phyloP scores from a whole-genome alignment of 495 filamentous ascomycete species.

The Talaromyces thailandensis region DNA sequence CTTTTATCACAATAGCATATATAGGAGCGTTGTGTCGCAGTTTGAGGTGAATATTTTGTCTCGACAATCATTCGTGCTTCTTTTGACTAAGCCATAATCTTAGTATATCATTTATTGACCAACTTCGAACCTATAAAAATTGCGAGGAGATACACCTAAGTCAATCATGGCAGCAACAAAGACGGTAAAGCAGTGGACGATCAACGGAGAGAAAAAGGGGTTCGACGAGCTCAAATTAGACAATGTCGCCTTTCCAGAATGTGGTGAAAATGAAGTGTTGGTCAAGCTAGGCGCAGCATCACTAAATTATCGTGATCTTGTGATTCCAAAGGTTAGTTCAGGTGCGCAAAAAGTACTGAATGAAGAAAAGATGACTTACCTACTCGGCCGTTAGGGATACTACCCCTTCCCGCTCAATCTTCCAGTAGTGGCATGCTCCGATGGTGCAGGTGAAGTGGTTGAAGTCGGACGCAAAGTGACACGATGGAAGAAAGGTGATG shows the following conservation, averaged over 20 bases:
- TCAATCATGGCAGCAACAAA: constrained; percentile 32
- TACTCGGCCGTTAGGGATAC: constrained; percentile 35
- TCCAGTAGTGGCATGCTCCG: constrained; percentile 59
- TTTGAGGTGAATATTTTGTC: not conserved
- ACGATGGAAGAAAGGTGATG: constrained; percentile 31
- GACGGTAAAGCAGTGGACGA: constrained; percentile 57
- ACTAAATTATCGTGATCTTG: constrained; percentile 75
- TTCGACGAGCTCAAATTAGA: constrained; percentile 53
- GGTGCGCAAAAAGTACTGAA: not conserved
- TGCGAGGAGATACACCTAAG: not conserved
- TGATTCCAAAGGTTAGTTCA: constrained; percentile 54
- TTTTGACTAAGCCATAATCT: not conserved
- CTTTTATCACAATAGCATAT: not conserved
- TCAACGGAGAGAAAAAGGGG: constrained; percentile 43
- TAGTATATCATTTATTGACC: not conserved
- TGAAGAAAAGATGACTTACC: not conserved
- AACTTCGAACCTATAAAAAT: not conserved
- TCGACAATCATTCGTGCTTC: not conserved
- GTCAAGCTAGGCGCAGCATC: constrained; percentile 68
- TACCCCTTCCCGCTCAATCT: constrained; percentile 56
- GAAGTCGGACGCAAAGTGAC: constrained; percentile 23
- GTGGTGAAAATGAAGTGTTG: constrained; percentile 65
- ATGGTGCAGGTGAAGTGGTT: constrained; percentile 32
- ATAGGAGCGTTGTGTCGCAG: not conserved
- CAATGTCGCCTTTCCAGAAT: constrained; percentile 46